Conservation (phyloP, 2,329 filamentous ascomycete genomes). For the Penicillium sp. region DNA sequence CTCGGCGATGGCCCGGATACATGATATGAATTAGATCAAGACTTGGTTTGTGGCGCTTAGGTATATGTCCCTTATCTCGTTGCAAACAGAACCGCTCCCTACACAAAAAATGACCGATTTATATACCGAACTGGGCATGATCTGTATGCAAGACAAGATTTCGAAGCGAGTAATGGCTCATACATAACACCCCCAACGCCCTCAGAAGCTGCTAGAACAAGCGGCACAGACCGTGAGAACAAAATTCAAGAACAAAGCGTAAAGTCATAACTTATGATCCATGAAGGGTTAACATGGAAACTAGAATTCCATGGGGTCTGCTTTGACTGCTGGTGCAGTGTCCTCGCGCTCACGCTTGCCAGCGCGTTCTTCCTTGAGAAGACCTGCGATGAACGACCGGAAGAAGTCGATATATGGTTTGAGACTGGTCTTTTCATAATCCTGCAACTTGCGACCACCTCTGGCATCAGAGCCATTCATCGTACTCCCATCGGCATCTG, state of each 20-base stretch:
- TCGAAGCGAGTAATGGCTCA: no score
- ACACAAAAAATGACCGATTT: no score
- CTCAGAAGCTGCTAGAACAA: background rate
- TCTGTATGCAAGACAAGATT: no score
- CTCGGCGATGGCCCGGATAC: no score
- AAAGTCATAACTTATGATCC: slow-evolving; percentile 14
- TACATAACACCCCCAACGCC: slow-evolving; percentile 5
- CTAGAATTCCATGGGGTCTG: slow-evolving; percentile 61
- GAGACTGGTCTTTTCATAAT: slow-evolving; percentile 96
- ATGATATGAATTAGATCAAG: no score
- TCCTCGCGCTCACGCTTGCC: slow-evolving; percentile 50
- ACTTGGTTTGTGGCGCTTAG: no score
- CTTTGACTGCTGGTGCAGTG: slow-evolving; percentile 36
- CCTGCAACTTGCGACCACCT: slow-evolving; percentile 52
- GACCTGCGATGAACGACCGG: slow-evolving; percentile 66
- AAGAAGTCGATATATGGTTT: slow-evolving; percentile 92
- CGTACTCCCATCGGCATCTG: slow-evolving; percentile 36
- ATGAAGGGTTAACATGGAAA: background rate
- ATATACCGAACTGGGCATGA: no score
- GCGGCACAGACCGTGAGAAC: background rate
- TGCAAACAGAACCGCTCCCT: no score
- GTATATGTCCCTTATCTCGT: no score
- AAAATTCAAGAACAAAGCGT: slow-evolving; percentile 10
- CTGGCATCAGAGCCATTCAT: slow-evolving; percentile 30
- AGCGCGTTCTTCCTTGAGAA: slow-evolving; percentile 68